Conservation (phyloP, 805 yeast species). For the Priceomyces melissophilus region DNA sequence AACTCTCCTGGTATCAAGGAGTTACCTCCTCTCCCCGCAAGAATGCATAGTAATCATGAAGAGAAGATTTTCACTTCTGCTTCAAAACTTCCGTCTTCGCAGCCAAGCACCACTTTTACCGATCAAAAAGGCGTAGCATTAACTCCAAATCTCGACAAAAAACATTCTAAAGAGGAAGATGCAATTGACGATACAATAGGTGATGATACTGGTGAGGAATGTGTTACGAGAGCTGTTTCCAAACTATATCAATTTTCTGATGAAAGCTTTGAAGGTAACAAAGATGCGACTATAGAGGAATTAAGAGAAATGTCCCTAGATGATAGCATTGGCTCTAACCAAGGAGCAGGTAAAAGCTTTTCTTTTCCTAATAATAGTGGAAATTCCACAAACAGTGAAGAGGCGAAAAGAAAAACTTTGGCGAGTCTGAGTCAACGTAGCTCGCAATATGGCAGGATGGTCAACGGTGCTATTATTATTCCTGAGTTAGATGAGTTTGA, state of each 20-base stretch:
- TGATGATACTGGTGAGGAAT: background rate
- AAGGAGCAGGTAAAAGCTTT: slow-evolving; percentile 34
- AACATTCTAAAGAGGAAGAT: background rate
- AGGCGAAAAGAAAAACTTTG: slow-evolving; percentile 9
- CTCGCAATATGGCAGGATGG: background rate
- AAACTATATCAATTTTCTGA: slow-evolving; percentile 1
- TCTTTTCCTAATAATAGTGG: slow-evolving; percentile 33
- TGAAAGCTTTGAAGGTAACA: background rate
- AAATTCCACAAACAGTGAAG: slow-evolving; percentile 32
- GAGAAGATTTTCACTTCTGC: background rate
- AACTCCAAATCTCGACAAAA: background rate
- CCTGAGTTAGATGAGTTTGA: slow-evolving; percentile 30
- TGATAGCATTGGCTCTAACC: slow-evolving; percentile 19
- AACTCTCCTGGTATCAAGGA: background rate
- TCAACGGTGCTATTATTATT: slow-evolving; percentile 37
- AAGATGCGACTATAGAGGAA: background rate
- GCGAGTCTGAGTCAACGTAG: background rate
- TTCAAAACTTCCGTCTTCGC: background rate
- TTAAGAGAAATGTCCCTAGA: too few relatives aligned
- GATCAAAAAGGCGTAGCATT: background rate
- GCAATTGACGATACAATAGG: background rate
- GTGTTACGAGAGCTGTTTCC: slow-evolving; percentile 4
- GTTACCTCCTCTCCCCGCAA: background rate
- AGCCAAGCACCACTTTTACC: background rate
- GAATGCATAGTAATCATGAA: background rate